A percentile compares a stretch with the other conserved stretches of the same genome.
Conservation (phyloP, 108 stramenopile genomes). For the Schizochytrium sp. region DNA sequence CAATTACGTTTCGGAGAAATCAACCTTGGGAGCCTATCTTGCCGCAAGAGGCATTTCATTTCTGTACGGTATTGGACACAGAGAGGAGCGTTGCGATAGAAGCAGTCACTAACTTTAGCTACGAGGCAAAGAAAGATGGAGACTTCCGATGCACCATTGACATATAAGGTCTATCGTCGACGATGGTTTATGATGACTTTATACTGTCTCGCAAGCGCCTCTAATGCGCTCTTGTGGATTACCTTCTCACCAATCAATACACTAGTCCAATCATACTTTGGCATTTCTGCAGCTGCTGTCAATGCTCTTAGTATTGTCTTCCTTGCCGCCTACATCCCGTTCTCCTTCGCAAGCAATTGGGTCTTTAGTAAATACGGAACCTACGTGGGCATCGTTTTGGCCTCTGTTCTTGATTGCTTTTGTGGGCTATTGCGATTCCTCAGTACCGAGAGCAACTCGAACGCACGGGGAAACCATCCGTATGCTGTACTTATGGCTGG, state of each 20-base stretch:
- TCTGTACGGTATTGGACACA: too few relatives aligned
- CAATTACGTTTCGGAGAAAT: too few relatives aligned
- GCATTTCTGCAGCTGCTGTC: neutral
- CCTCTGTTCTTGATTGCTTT: neutral
- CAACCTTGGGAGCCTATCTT: too few relatives aligned
- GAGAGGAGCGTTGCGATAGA: neutral
- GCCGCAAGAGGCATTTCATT: too few relatives aligned
- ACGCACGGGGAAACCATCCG: neutral
- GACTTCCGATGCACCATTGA: neutral
- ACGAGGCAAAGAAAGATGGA: neutral
- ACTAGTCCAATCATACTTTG: constrained; percentile 8
- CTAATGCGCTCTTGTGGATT: constrained; percentile 71
- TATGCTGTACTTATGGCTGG: constrained; percentile 65
- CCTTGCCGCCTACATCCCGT: constrained; percentile 63
- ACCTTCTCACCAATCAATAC: constrained; percentile 68
- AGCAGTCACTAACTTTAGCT: neutral
- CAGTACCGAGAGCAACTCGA: neutral
- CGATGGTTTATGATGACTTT: constrained; percentile 64
- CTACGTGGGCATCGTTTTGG: constrained; percentile 45
- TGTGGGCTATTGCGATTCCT: constrained; percentile 57
- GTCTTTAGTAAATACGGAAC: constrained; percentile 8
- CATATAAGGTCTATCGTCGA: constrained; percentile 17
- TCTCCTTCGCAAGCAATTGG: constrained; percentile 51
- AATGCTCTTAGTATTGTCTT: constrained; percentile 65
- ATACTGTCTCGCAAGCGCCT: constrained; percentile 52